These are phyloP conservation scores for Alternaria ventricosa DNA, from an alignment of 2,329 filamentous ascomycete genomes.

Conservation along the genomic window DNA sequence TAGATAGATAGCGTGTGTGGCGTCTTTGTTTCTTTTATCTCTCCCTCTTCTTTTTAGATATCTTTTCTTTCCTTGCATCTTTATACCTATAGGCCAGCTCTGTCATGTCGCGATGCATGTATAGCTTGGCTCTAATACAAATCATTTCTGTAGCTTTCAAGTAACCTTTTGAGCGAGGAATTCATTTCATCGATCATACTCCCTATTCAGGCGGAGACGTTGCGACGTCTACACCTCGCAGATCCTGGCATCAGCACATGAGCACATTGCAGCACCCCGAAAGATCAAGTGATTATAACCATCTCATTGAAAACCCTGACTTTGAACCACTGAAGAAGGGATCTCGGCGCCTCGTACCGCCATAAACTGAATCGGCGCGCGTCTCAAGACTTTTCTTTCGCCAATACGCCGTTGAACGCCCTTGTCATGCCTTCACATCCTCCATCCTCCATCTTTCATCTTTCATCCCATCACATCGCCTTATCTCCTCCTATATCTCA, in stretches of 20 bases:
- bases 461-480: neutral
- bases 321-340: neutral
- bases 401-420: conserved; percentile 12
- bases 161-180: too few relatives aligned
- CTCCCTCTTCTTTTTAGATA: neutral
- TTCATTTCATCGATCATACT: neutral
- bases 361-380: neutral
- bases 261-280: neutral
- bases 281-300: neutral
- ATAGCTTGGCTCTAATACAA: neutral
- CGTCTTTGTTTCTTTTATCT: neutral
- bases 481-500: neutral
- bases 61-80: neutral
- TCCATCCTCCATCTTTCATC: neutral
- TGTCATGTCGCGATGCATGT: neutral
- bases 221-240: neutral
- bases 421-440: neutral
- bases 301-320: neutral
- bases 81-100: neutral
- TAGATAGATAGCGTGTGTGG: neutral
- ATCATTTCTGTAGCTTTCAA: neutral
- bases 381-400: neutral
- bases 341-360: neutral
- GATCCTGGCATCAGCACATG: neutral
- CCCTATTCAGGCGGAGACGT: neutral